Conservation (phyloP, 768 basidiomycete genomes). For the Suillus variegatus region DNA sequence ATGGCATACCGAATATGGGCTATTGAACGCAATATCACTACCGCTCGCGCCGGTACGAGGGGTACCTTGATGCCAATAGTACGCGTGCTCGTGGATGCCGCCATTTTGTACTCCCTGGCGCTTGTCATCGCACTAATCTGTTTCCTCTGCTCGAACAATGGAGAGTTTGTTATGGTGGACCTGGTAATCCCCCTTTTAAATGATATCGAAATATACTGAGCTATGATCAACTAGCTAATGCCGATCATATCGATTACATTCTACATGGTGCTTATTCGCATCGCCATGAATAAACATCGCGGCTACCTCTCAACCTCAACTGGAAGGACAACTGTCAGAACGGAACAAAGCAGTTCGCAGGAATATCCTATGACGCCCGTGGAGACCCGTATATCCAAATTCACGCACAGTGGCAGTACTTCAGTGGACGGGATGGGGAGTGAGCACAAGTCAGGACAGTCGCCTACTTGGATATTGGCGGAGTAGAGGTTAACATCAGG, state of each 20-base stretch:
- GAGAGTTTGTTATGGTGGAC: constrained; percentile 9
- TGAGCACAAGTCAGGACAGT: neutral
- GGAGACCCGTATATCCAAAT: constrained; percentile 2
- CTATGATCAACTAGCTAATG: neutral
- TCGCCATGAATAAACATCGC: neutral
- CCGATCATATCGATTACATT: neutral
- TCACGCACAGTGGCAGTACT: neutral
- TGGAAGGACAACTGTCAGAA: neutral
- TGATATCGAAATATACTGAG: neutral
- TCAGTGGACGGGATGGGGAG: neutral
- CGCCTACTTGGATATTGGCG: neutral
- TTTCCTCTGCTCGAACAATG: neutral
- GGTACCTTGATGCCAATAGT: neutral
- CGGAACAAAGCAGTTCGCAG: neutral
- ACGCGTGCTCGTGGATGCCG: constrained; percentile 8
- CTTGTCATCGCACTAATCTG: constrained; percentile 2
- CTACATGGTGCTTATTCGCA: neutral
- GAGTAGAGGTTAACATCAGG: neutral
- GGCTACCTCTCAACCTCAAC: neutral
- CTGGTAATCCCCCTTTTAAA: neutral
- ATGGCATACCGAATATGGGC: neutral
- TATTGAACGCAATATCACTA: neutral
- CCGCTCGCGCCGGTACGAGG: neutral
- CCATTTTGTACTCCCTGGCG: constrained; percentile 8
- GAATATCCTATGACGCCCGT: neutral